phyloP scores from a whole-genome alignment of 1,284 basidiomycete genomes.

The Coniferiporia weirii region DNA sequence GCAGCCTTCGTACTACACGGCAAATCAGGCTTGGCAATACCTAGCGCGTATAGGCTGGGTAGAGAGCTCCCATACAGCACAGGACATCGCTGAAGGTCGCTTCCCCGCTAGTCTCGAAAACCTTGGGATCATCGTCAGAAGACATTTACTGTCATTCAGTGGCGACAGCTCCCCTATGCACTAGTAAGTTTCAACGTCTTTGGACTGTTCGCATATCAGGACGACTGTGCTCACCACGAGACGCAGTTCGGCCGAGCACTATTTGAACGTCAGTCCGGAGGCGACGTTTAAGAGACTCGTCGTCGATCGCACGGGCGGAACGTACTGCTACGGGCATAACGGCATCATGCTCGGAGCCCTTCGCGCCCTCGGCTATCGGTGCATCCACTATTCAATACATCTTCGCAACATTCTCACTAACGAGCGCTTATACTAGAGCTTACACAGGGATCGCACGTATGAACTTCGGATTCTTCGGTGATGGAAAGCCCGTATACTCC shows the following conservation, averaged over 20 bases:
- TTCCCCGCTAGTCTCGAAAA: conserved; percentile 15
- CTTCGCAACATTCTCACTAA: too few relatives aligned
- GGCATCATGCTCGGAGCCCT: conserved; percentile 19
- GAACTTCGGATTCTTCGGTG: conserved; percentile 2
- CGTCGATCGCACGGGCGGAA: conserved; percentile 10
- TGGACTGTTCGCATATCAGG: too few relatives aligned
- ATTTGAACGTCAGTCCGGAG: conserved; percentile 18
- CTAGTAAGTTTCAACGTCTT: conserved; percentile 15
- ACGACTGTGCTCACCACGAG: too few relatives aligned
- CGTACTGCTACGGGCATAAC: conserved; percentile 21
- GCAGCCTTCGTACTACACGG: conserved; percentile 2
- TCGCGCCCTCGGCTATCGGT: conserved; percentile 21
- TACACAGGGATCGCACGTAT: conserved; percentile 10
- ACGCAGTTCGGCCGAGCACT: conserved; percentile 15
- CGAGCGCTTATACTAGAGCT: background rate
- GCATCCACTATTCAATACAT: background rate
- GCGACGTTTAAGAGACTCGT: conserved; percentile 19
- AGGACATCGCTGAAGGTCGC: conserved; percentile 5
- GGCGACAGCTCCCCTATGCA: conserved; percentile 20
- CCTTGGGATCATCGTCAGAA: conserved; percentile 10
- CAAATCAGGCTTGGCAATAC: conserved; percentile 6
- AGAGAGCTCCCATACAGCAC: background rate
- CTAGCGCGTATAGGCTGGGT: conserved; percentile 5
- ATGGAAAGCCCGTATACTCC: conserved; percentile 2
- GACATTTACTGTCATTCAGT: conserved; percentile 19